A percentile compares a stretch with the other conserved stretches of the same genome.
Conservation (phyloP, 2,329 filamentous ascomycete genomes). For the Pseudocercospora fijiensis region DNA sequence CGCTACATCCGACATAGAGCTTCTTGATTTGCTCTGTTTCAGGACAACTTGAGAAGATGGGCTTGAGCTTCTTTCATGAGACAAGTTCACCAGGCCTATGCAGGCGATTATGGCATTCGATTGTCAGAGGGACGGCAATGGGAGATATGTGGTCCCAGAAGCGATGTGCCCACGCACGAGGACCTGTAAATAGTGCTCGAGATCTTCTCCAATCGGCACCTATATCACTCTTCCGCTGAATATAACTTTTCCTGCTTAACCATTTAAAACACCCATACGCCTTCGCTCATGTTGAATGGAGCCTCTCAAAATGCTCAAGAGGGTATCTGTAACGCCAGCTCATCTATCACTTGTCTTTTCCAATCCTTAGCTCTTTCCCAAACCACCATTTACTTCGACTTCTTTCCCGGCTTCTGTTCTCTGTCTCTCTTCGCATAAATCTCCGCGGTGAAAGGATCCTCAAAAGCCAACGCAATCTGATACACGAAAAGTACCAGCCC, state of each 20-base stretch:
- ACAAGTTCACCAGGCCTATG: background rate
- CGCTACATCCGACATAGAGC: background rate
- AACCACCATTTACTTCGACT: slow-evolving; percentile 5
- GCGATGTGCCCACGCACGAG: background rate
- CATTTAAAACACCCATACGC: slow-evolving; percentile 10
- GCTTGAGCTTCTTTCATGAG: background rate
- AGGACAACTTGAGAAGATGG: background rate
- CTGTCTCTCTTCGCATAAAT: slow-evolving; percentile 86
- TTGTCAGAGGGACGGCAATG: background rate
- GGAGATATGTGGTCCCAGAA: background rate
- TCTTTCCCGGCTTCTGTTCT: slow-evolving; percentile 42
- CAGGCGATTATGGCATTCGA: background rate
- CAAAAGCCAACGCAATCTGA: slow-evolving; percentile 74
- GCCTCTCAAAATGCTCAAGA: slow-evolving; percentile 18
- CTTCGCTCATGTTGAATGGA: slow-evolving; percentile 37
- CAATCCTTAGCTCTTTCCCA: background rate
- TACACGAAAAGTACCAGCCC: slow-evolving; percentile 75
- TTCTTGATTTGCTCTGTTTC: background rate
- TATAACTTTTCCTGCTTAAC: slow-evolving; percentile 4
- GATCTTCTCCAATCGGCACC: background rate
- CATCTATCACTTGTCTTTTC: slow-evolving; percentile 8
- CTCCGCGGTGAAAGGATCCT: slow-evolving; percentile 89
- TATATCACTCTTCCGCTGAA: background rate
- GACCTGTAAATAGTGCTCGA: background rate
- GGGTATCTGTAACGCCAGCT: slow-evolving; percentile 24